Evolutionary conservation across 2,329 filamentous ascomycete species (phyloP), one percentile per base, ranked within the genome.

Genomic region (Dryadomyces quercus-mongolicae): DNA sequence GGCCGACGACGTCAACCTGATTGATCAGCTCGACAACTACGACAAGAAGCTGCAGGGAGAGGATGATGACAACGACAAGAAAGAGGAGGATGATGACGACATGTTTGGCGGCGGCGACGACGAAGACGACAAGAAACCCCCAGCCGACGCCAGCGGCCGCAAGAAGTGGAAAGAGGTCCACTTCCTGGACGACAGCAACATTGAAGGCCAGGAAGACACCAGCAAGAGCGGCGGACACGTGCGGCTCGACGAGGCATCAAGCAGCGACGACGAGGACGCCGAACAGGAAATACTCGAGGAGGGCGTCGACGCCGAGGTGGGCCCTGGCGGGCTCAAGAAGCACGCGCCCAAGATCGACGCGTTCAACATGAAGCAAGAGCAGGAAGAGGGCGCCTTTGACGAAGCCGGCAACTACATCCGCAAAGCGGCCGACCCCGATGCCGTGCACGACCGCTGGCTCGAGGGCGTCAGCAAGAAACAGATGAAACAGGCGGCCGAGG

Each of bases 301-400:
- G 57, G 87, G 82, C 18, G 66, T 95, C 16, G 93, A 96, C 61
- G 85, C 91, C 54, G 93, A 98, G 67, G 75, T 98, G 6, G 93
- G 93, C 2, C 85, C 88, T 1, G 93, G 93, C 15, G 86, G 87
- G 2, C 85, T 94, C 62, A 97, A 96, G 72, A 87, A 84, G 62
- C 89, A 96, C 67, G 93, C 93, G 1, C 93, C 93, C 1, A 88
- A 93, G 66, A 78, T 98, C 6, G 93, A 97, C 67, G 92, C 92
- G 2, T 98, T 98, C 76, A 97, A 98, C 65, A 87, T 98, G 76
- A 83, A 81, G 56, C 74, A 80, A 13, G 93, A 98, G 68, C 84
- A 94, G 67, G 90, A 97, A 64, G 92, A 97, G 61, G 93, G 93
- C 1, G 79, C 83, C 12, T 98, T 96, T 63, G 93, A 98, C 66